Evolutionary conservation across 768 basidiomycete genomes (phyloP), one percentile per base, ranked within the genome.

Genomic region (Tylopilus plumbeoviolaceoides): DNA sequence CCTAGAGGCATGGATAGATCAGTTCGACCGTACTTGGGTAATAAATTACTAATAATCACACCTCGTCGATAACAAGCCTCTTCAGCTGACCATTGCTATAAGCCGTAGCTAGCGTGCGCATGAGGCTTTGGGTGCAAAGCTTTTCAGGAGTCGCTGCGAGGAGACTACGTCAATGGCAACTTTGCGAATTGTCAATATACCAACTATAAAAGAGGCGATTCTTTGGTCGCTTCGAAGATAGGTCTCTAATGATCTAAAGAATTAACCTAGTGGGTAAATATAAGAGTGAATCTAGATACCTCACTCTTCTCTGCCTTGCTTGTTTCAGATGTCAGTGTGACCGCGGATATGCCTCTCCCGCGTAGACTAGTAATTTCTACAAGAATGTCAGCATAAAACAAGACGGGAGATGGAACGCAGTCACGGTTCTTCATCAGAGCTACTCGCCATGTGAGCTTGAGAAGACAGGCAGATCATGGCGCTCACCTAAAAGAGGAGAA

Each of bases 371-470:
- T 70, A n/a, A 90, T 77, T 75, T 91, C 88, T 91, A 59, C 6
- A 46, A 20, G 28, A 48, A 30, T 17, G 18, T 67, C 9, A 56
- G 39, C 36, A 53, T 10, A 40, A 33, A n/a, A 38, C 28, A 27
- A 31, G 5, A 8, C 14, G 7, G 17, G 27, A 38, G 33, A 11
- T 33, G 33, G n/a, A 20, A 42, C 3, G 7, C 28, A 67, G 78
- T 67, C 58, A 88, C 89, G 90, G 61, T 91, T 84, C 67, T 86
- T 85, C 84, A 92, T 91, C 23, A 92, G 70, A 20, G 89, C 90
- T 90, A 54, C 28, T 41, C 36, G 23, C 43, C 28, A 25, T n/a
- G 42, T 52, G 25, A 59, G 43, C 38, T 4, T 8, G 10, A 41
- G 27, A 25, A 31, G 31, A 44, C 8, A 35, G 5, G 18, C 28